phyloP scores from a whole-genome alignment of 2,329 filamentous ascomycete genomes.

The Canariomyces notabilis region DNA sequence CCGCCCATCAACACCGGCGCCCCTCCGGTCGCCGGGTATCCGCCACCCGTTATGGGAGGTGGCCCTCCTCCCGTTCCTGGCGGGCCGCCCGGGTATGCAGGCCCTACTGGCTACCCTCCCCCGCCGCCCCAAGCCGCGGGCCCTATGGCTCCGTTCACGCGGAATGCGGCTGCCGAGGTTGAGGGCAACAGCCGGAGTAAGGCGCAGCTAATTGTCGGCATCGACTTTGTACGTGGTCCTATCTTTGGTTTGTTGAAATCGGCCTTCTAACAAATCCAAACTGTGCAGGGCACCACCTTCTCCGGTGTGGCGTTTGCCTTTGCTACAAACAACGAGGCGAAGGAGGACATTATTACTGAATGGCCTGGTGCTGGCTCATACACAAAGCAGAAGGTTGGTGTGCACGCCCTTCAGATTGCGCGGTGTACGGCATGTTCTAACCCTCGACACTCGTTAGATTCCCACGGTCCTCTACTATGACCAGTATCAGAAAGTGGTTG shows the following conservation, averaged over 20 bases:
- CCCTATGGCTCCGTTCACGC: slow-evolving; percentile 39
- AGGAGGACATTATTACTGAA: slow-evolving; percentile 98
- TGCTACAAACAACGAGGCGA: slow-evolving; percentile 93
- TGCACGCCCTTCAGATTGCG: neutral
- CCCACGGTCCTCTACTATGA: slow-evolving; percentile 99
- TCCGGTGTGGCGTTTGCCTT: slow-evolving; percentile 97
- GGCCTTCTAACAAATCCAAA: slow-evolving; percentile 21
- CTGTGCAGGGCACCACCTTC: slow-evolving; percentile 81
- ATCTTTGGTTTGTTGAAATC: neutral
- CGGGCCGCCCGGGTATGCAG: slow-evolving; percentile 44
- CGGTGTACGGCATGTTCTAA: neutral
- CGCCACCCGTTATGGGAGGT: slow-evolving; percentile 47
- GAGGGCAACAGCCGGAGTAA: slow-evolving; percentile 87
- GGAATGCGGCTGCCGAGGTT: slow-evolving; percentile 60
- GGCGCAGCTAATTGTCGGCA: slow-evolving; percentile 95
- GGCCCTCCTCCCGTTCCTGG: slow-evolving; percentile 39
- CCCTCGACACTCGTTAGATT: slow-evolving; percentile 54
- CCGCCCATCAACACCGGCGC: slow-evolving; percentile 62
- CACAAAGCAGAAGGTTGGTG: slow-evolving; percentile 89
- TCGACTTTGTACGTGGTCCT: slow-evolving; percentile 79
- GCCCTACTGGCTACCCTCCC: slow-evolving; percentile 44
- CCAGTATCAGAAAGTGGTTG: slow-evolving; percentile 99
- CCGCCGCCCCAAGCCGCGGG: slow-evolving; percentile 28
- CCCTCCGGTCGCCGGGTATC: slow-evolving; percentile 53
- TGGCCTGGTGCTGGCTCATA: slow-evolving; percentile 97